Base-by-base conservation (phyloP, 345 rosid species). In the Excoecaria agallocha region DNA sequence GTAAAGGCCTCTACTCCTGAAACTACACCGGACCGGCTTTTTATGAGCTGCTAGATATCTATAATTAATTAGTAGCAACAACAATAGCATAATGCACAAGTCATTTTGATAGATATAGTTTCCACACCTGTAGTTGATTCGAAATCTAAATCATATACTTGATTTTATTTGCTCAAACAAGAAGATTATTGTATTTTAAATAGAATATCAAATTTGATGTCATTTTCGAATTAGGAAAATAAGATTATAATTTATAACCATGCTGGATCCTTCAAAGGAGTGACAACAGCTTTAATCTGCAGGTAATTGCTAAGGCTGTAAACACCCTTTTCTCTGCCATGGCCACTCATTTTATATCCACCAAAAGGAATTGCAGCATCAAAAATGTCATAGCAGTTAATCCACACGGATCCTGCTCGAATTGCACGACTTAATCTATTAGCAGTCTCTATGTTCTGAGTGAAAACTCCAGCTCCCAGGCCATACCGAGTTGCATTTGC, bases 221-320 rank as follows among this genome's bases (percentile, higher is more conserved):
- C 45, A 1, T 41, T 41, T 41, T 54, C 19, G 12, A 54, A 56
- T 11, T 56, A 20, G 25, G 30, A 20, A 56, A 25, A 66, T 51
- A n/a, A 41, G 45, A 41, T 41, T 41, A 41, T 4, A 41, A 41
- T 8, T 51, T 84, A 91, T 39, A 93, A 86, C 94, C 98, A 93
- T 22, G 98, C 85, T 22, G 94, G 89, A 59, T 93, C 87, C 82
- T 85, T 84, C 73, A 93, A 77, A 62, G 97, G 74, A 74, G 93
- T 85, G 52, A 93, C 94, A 66, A 89, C 97, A 73, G 94, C 92
- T 82, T 93, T 93, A 30, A 89, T 85, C 81, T 93, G 98, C 90
- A 89, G 79, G 85, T 91, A 93, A 77, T 84, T 89, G 80, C 3
- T 74, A 69, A 91, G 96, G 75, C 91, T 74, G 77, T 93, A 87